Conservation (phyloP, 345 rosid genomes). For the Eucalyptus paniculata region DNA sequence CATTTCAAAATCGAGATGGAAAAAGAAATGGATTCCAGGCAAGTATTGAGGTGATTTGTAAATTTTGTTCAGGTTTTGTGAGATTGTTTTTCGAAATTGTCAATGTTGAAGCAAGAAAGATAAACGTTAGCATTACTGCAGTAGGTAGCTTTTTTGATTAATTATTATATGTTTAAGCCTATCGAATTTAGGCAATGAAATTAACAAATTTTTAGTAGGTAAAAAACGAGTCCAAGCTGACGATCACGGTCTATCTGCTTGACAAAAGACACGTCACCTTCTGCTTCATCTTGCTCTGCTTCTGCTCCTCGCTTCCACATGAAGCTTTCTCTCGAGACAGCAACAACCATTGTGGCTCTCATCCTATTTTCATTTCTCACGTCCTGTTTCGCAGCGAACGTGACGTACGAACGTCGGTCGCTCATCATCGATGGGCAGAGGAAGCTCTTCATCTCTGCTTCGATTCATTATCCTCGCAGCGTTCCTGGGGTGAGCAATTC, state of each 20-base stretch:
- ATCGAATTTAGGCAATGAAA: too few species aligned
- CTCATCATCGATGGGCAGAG: constrained; percentile 33
- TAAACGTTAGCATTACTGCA: too few species aligned
- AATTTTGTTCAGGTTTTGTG: too few species aligned
- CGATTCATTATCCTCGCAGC: constrained; percentile 58
- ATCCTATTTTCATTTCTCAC: neutral
- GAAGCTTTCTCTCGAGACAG: neutral
- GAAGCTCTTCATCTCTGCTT: constrained; percentile 39
- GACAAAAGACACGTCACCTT: neutral
- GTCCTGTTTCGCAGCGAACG: constrained; percentile 8
- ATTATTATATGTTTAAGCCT: too few species aligned
- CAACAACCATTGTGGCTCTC: neutral
- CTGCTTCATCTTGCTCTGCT: neutral
- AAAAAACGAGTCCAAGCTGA: too few species aligned
- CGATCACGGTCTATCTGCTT: neutral
- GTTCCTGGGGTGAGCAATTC: constrained; percentile 27
- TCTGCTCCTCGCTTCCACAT: neutral
- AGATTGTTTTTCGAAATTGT: too few species aligned
- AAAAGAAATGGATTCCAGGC: too few species aligned
- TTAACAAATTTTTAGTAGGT: too few species aligned
- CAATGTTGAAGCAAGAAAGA: too few species aligned
- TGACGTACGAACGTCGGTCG: constrained; percentile 32
- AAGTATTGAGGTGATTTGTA: too few species aligned
- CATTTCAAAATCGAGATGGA: too few species aligned
- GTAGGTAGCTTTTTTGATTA: too few species aligned